These are phyloP conservation scores for Cercospora janseana DNA, from an alignment of 2,329 filamentous ascomycete genomes.

Conservation along the genomic window DNA sequence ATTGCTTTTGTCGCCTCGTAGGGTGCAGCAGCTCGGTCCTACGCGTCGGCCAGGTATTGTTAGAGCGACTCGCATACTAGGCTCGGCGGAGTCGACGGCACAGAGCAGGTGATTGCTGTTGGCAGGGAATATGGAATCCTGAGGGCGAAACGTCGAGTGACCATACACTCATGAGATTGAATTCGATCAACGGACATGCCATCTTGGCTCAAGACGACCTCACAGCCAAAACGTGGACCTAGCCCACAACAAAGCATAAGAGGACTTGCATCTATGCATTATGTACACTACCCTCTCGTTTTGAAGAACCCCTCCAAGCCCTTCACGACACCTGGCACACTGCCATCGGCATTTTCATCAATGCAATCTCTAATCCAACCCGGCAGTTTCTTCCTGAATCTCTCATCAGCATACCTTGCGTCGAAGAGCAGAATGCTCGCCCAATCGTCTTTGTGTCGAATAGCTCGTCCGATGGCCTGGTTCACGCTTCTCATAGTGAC, in stretches of 20 bases:
- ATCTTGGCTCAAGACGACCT: too few relatives aligned
- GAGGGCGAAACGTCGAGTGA: too few relatives aligned
- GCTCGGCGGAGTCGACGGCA: too few relatives aligned
- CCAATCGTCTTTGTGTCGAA: constrained; percentile 84
- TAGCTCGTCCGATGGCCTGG: constrained; percentile 90
- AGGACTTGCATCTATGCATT: neutral
- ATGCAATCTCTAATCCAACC: constrained; percentile 68
- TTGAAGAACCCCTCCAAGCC: constrained; percentile 20
- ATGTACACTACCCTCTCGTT: neutral
- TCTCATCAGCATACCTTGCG: constrained; percentile 68
- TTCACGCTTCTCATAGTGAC: constrained; percentile 96
- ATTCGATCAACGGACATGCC: too few relatives aligned
- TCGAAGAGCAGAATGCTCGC: constrained; percentile 87
- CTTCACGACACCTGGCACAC: constrained; percentile 11
- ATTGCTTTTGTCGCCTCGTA: too few relatives aligned
- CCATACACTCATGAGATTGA: too few relatives aligned
- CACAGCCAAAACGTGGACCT: too few relatives aligned
- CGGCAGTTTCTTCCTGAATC: constrained; percentile 77
- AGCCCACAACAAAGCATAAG: neutral
- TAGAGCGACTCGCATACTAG: too few relatives aligned
- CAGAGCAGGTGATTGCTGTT: too few relatives aligned
- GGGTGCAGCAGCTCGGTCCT: too few relatives aligned
- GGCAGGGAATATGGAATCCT: too few relatives aligned
- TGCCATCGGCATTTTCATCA: constrained; percentile 8
- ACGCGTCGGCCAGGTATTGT: too few relatives aligned